Conservation (phyloP, 2,329 filamentous ascomycete genomes). For the Colletotrichum musae region DNA sequence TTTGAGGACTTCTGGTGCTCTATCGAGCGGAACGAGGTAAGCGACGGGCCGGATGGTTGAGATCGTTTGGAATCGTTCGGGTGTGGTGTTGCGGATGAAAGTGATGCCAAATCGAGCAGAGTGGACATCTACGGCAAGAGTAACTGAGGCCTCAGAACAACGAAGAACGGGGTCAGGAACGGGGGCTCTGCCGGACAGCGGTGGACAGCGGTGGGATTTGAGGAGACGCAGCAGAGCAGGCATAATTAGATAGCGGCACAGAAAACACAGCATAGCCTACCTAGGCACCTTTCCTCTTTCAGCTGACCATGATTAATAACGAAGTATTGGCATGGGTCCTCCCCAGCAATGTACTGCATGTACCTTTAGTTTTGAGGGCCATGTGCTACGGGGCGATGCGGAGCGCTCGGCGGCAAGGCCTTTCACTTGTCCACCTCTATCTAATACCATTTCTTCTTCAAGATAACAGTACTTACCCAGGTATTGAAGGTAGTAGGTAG, state of each 20-base stretch:
- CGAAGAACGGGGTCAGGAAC: slow-evolving; percentile 8
- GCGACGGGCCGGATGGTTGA: too few species aligned
- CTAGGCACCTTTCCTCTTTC: slow-evolving; percentile 32
- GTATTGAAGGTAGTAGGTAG: too few species aligned
- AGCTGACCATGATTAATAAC: slow-evolving; percentile 32
- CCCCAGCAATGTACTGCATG: neutral
- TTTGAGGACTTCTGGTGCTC: neutral
- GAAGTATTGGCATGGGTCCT: slow-evolving; percentile 28
- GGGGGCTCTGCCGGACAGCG: slow-evolving; percentile 15
- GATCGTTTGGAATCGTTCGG: neutral
- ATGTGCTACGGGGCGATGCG: too few species aligned
- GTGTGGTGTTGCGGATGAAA: neutral
- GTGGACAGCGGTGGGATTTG: slow-evolving; percentile 11
- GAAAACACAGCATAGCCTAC: slow-evolving; percentile 12
- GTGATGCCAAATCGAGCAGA: slow-evolving; percentile 6
- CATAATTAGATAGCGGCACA: neutral
- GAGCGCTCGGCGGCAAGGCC: too few species aligned
- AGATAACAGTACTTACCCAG: too few species aligned
- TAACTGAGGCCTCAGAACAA: neutral
- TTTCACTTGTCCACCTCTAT: too few species aligned
- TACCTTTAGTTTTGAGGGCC: too few species aligned
- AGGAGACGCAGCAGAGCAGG: slow-evolving; percentile 1
- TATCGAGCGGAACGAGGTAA: too few species aligned
- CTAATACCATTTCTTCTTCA: too few species aligned
- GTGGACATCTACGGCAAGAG: neutral